Conservation (phyloP, 2,329 filamentous ascomycete genomes). For the Emmonsiellopsis sp. region DNA sequence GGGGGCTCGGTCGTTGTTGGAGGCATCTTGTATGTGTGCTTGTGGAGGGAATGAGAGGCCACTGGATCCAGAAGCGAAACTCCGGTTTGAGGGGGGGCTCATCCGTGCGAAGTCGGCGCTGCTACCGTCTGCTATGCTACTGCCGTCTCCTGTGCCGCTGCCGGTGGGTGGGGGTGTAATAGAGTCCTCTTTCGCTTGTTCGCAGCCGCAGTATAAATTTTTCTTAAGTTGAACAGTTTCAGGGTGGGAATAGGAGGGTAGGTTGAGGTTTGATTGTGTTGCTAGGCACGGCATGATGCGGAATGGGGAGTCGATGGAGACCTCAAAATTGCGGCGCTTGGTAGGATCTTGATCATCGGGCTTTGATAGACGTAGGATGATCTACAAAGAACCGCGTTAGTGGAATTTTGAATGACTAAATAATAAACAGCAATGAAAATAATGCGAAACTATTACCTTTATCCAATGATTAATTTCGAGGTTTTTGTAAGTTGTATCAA, state of each 20-base stretch:
- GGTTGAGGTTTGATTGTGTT: constrained; percentile 78
- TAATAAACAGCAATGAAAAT: constrained; percentile 14
- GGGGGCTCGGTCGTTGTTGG: constrained; percentile 37
- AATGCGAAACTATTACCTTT: constrained; percentile 50
- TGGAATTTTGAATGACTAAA: constrained; percentile 3
- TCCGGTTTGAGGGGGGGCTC: constrained; percentile 18
- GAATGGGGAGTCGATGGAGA: constrained; percentile 91
- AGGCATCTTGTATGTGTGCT: constrained; percentile 39
- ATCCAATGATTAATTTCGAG: constrained; percentile 96
- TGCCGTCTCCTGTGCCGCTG: background rate
- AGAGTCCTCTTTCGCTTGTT: background rate
- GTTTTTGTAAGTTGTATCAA: constrained; percentile 88
- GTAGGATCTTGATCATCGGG: constrained; percentile 67
- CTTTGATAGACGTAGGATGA: constrained; percentile 86
- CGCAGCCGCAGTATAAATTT: constrained; percentile 1
- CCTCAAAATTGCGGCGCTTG: constrained; percentile 84
- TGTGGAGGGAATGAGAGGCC: constrained; percentile 38
- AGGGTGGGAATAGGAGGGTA: constrained; percentile 65
- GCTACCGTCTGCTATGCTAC: background rate
- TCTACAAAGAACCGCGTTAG: constrained; percentile 42
- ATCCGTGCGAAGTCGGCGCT: constrained; percentile 10
- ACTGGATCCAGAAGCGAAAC: constrained; percentile 32
- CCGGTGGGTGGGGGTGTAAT: background rate
- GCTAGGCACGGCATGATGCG: constrained; percentile 88
- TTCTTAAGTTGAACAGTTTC: constrained; percentile 28